Evolutionary conservation across 2,329 filamentous ascomycete species (phyloP).

Genomic region (Neofusicoccum sp.): DNA sequence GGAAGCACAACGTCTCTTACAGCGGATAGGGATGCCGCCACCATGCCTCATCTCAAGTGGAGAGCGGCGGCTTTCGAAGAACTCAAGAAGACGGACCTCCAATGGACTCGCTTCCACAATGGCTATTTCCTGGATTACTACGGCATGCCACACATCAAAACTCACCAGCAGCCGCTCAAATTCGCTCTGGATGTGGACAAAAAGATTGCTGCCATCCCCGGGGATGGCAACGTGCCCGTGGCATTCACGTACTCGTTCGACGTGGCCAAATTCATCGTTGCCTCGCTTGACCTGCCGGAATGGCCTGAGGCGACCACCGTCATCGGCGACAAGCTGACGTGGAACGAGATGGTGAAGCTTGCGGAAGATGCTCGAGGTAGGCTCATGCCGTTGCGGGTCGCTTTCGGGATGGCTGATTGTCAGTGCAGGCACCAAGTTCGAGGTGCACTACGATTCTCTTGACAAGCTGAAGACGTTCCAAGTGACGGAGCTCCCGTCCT

Average conservation of each 20-base stretch:
- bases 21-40: neutral
- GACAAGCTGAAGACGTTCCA: constrained; percentile 21
- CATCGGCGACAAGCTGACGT: constrained; percentile 20
- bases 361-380: constrained; percentile 20
- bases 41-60: neutral
- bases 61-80: constrained; percentile 7
- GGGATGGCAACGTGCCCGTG: constrained; percentile 45
- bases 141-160: constrained; percentile 26
- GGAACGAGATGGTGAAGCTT: constrained; percentile 21
- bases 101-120: constrained; percentile 29
- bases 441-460: constrained; percentile 21
- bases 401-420: neutral
- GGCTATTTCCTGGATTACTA: constrained; percentile 34
- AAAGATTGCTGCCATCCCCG: constrained; percentile 47
- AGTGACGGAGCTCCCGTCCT: constrained; percentile 21
- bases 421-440: constrained; percentile 15
- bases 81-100: constrained; percentile 26
- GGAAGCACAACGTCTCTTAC: neutral
- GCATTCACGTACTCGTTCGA: constrained; percentile 52
- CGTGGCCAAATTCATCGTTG: constrained; percentile 48
- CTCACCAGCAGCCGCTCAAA: constrained; percentile 22
- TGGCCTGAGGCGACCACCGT: constrained; percentile 43
- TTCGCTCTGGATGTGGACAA: constrained; percentile 21
- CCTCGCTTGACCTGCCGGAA: constrained; percentile 39
- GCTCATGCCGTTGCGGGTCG: neutral